Conservation (phyloP, 2,329 filamentous ascomycete genomes). For the Aspergillus sp. region DNA sequence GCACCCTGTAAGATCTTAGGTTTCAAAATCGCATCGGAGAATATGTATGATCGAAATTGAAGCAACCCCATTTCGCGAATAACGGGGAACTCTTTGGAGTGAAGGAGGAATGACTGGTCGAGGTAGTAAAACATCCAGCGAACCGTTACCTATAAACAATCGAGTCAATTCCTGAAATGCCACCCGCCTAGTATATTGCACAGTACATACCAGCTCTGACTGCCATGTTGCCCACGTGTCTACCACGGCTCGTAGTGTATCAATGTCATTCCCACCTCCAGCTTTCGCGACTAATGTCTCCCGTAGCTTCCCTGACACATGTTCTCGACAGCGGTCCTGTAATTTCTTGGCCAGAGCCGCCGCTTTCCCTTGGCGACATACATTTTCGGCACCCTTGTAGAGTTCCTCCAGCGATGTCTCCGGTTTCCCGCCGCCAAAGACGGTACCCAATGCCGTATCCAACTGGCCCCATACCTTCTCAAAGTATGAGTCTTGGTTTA, state of each 20-base stretch:
- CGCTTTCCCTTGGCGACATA: constrained; percentile 73
- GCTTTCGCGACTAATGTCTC: constrained; percentile 52
- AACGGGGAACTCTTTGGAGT: constrained; percentile 60
- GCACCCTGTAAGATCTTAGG: constrained; percentile 59
- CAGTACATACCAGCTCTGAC: constrained; percentile 59
- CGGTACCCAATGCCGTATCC: constrained; percentile 61
- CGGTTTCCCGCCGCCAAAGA: constrained; percentile 62
- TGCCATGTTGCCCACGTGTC: constrained; percentile 72
- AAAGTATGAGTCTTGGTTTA: constrained; percentile 71
- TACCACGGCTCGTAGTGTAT: constrained; percentile 56
- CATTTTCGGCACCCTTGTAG: constrained; percentile 84
- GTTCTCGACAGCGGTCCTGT: constrained; percentile 57
- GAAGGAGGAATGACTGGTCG: constrained; percentile 79
- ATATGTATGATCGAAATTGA: constrained; percentile 62
- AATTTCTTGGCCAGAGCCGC: constrained; percentile 61
- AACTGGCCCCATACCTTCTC: constrained; percentile 67
- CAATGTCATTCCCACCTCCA: constrained; percentile 52
- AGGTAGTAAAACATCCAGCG: constrained; percentile 90
- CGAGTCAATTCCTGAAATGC: not conserved
- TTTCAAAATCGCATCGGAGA: constrained; percentile 48
- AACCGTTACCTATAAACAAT: constrained; percentile 55
- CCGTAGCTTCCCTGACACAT: constrained; percentile 54
- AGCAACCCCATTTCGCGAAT: constrained; percentile 75
- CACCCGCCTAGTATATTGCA: constrained; percentile 4
- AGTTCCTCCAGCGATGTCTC: constrained; percentile 76